Evolutionary conservation across 768 basidiomycete genomes (phyloP), one percentile per base, ranked within the genome.

Genomic region (Tylopilus subfusipes): DNA sequence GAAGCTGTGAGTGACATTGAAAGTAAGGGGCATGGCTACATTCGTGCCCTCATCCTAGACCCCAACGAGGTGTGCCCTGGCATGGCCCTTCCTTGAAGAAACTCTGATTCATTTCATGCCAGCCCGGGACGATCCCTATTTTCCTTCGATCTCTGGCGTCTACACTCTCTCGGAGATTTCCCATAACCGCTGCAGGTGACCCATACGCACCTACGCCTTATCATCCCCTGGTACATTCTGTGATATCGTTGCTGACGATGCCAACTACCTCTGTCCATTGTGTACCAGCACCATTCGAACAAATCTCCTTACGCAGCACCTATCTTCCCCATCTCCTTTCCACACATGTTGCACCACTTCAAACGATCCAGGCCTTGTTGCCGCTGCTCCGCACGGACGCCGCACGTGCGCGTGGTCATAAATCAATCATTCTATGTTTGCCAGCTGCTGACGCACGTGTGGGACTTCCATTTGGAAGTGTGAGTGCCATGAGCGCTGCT

Each of bases 141-240:
- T 94, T 94, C 75, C 76, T 94, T 39, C 85, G 92, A 51, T 93
- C 91, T 9, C 74, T 95, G 36, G 78, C 83, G 3, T 87, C 92
- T 0, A 84, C 90, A 0, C 77, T 95, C 10, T 87, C 88, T 18
- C 85, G 90, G 58, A 82, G 84, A 45, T 95, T 92, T 72, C 93
- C 93, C 4, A 80, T 91, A 59, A 84, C 81, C 31, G 70, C 83
- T 8, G 74, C 88, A 3, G 93, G 93, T 24, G 93, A 95, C 68
- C 92, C 93, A 2, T 90, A 85, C 66, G 82, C 78, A 22, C 76
- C 85, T 0, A 82, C 85, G 22, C 74, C 82, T 25, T 71, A 83
- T 18, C 78, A 84, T 63, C 83, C 88, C 3, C 83, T 88, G 68
- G 77, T 95, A 42, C 84, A 89, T 58, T 86, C 90, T 21, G 75